phyloP scores from a whole-genome alignment of 805 yeast genomes.

The Metschnikowia hibisci region DNA sequence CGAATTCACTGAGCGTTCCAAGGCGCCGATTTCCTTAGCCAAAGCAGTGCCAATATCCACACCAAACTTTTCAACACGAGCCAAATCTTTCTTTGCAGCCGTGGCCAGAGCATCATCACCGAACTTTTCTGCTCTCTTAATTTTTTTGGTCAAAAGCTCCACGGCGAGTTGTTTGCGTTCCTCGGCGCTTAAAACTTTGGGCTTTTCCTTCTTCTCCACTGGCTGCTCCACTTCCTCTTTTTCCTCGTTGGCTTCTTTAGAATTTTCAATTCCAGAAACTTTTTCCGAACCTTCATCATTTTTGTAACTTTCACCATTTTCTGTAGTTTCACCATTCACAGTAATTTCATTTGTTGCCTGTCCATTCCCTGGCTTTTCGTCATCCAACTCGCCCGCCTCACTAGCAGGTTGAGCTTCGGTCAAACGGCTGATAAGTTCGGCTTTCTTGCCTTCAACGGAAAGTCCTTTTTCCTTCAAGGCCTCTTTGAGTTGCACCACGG shows the following conservation, averaged over 20 bases:
- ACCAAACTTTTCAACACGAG: constrained; percentile 82
- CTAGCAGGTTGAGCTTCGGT: constrained; percentile 48
- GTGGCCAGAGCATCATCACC: constrained; percentile 59
- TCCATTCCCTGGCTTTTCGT: background rate
- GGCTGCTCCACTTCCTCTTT: constrained; percentile 14
- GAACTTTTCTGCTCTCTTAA: constrained; percentile 73
- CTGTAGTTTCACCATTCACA: constrained; percentile 5
- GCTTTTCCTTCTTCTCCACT: constrained; percentile 26
- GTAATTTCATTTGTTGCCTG: constrained; percentile 1
- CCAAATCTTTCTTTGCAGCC: constrained; percentile 56
- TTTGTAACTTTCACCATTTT: no score
- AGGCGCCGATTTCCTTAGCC: constrained; percentile 64
- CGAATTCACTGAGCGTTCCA: constrained; percentile 31
- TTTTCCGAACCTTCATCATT: background rate
- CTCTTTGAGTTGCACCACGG: constrained; percentile 84
- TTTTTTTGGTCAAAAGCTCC: constrained; percentile 61
- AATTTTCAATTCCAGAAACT: background rate
- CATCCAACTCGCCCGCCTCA: constrained; percentile 6
- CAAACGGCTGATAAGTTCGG: constrained; percentile 66
- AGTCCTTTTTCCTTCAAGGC: constrained; percentile 63
- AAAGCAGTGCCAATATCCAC: constrained; percentile 61
- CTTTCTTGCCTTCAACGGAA: constrained; percentile 72
- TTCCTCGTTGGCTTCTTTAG: constrained; percentile 17
- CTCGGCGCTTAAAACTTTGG: constrained; percentile 53
- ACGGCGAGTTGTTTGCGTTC: constrained; percentile 67